Conservation (phyloP, 148 eudicot species). For the Silene uniflora region DNA sequence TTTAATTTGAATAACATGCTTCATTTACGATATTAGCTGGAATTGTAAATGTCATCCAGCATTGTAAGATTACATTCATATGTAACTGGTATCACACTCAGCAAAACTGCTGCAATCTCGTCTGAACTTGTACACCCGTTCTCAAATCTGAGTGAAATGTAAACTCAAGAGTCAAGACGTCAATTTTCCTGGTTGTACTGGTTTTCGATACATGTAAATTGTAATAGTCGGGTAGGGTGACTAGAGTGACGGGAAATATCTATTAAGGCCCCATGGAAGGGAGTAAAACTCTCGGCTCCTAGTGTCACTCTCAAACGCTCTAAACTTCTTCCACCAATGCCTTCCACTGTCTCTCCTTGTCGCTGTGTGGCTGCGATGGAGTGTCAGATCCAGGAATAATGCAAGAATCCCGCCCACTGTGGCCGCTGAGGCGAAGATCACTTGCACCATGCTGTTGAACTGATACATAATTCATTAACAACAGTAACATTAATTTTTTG, state of each 20-base stretch:
- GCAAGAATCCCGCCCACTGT: conserved; percentile 57
- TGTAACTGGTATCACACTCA: background rate
- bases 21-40: conserved; percentile 1
- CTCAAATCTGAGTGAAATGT: background rate
- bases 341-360: conserved; percentile 70
- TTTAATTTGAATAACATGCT: background rate
- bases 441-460: conserved; percentile 69
- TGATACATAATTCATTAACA: conserved; percentile 22
- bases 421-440: conserved; percentile 79
- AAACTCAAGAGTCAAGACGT: background rate
- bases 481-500: background rate
- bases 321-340: conserved; percentile 81
- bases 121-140: background rate
- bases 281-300: conserved; percentile 79
- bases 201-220: background rate
- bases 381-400: conserved; percentile 57
- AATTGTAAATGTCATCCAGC: background rate
- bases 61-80: background rate
- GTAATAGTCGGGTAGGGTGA: background rate
- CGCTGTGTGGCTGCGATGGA: conserved; percentile 36
- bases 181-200: background rate
- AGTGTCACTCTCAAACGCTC: conserved; percentile 47
- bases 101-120: background rate
- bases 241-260: conserved; percentile 76
- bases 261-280: conserved; percentile 59